These are phyloP conservation scores for Sextonia rubra DNA, from an alignment of 164 flowering plant species.

Conservation along the genomic window DNA sequence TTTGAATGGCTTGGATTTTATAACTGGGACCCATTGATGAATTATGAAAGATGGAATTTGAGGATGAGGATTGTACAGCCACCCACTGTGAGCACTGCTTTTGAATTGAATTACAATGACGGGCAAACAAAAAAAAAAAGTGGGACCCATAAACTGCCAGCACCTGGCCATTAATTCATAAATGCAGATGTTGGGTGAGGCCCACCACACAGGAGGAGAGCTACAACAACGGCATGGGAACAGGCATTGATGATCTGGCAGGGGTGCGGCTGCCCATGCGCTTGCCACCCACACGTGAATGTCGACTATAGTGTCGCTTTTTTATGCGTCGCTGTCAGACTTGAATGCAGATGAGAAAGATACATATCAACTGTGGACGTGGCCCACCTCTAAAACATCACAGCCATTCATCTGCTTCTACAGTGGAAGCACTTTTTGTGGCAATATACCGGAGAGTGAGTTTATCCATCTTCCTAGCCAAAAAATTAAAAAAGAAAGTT, in stretches of 20 bases:
- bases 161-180: neutral
- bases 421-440: no score
- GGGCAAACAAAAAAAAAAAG: neutral
- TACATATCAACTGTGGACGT: neutral
- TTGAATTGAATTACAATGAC: no score
- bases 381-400: neutral
- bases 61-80: no score
- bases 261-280: neutral
- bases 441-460: no score
- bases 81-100: no score
- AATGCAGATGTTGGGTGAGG: neutral
- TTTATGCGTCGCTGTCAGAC: neutral
- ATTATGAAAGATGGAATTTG: no score
- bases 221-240: neutral
- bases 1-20: no score
- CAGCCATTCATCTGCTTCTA: neutral
- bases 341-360: neutral
- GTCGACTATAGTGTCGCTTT: neutral
- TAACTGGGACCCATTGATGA: no score
- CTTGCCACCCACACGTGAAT: no score
- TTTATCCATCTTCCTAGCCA: no score
- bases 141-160: neutral
- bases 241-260: neutral
- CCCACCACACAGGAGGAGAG: neutral
- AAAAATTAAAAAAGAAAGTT: no score